Evolutionary conservation across 768 basidiomycete genomes (phyloP), one percentile per base, ranked within the genome.

Genomic region (Xanthoconium purpureum): DNA sequence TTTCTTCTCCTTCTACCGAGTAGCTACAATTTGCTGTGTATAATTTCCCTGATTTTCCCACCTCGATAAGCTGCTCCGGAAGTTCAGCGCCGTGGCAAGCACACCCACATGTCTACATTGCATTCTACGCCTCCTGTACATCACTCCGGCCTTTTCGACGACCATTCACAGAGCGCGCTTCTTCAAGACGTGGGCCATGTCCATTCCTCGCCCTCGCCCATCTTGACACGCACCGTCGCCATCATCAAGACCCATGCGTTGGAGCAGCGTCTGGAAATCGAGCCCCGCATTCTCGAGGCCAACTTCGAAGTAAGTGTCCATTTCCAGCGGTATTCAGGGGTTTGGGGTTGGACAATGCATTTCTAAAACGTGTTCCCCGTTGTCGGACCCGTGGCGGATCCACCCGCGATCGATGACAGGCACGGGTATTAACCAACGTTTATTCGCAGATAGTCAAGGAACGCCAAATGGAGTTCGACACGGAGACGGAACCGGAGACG

Each of bases 381-480:
- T 24, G 24, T 4, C 24, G 24, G 33, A 51, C 14, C 30, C 37
- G 48, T n/a, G 40, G 54, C 57, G 58, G 55, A 62, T 69, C 52
- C 60, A 47, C 42, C 24, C 42, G 9, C 42, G 12, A 28, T 14
- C 42, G 20, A 12, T 13, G 24, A 28, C 7, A 14, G 20, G n/a
- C 10, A 5, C 18, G 24, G 20, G n/a, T 33, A 52, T 53, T 65
- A 37, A 70, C 55, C n/a, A 18, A 52, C 37, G 20, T 57, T 57
- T 52, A 9, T 61, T 52, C 58, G 32, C 68, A 88, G 88, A 90
- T 93, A 64, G 83, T 90, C 56, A 93, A 93, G 71, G 91, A 92
- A 71, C 76, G 91, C 18, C 90, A 91, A 70, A 90, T 94, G 87
- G 89, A 89, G 61, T 92, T 94, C 63, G 90, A 92, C 65, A 80